phyloP scores from a whole-genome alignment of 2,329 filamentous ascomycete species.

The Pestalotiopsis sp. region DNA sequence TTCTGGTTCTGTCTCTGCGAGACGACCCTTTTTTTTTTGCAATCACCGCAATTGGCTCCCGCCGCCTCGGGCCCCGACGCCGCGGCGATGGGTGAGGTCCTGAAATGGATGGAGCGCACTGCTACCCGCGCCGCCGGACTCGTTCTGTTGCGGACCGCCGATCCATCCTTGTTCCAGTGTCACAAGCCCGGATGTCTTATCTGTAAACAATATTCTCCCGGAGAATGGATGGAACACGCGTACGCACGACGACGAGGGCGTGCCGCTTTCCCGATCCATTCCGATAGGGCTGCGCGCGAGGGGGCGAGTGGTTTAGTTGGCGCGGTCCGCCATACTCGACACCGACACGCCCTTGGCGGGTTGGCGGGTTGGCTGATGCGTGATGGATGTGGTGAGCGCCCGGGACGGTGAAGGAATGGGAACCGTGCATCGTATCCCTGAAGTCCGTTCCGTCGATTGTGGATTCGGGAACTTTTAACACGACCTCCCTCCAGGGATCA shows the following conservation, averaged over 20 bases:
- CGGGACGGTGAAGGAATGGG: neutral
- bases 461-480: neutral
- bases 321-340: neutral
- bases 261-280: neutral
- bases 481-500: neutral
- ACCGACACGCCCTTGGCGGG: too few species aligned
- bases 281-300: neutral
- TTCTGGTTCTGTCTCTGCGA: too few species aligned
- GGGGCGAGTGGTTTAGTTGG: neutral
- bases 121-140: neutral
- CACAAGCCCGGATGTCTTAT: neutral
- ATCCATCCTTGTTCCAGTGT: neutral
- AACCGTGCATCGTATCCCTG: neutral
- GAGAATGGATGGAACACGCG: neutral
- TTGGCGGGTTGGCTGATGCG: neutral
- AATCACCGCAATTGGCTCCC: neutral
- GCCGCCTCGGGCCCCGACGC: neutral
- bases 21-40: neutral
- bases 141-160: neutral
- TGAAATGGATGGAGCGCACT: neutral
- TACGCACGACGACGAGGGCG: neutral
- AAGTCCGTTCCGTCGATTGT: neutral
- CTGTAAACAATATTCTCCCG: neutral
- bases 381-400: neutral
- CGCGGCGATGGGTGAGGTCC: neutral